phyloP scores from a whole-genome alignment of 179 eudicot genomes.

The Gypsophila paniculata region DNA sequence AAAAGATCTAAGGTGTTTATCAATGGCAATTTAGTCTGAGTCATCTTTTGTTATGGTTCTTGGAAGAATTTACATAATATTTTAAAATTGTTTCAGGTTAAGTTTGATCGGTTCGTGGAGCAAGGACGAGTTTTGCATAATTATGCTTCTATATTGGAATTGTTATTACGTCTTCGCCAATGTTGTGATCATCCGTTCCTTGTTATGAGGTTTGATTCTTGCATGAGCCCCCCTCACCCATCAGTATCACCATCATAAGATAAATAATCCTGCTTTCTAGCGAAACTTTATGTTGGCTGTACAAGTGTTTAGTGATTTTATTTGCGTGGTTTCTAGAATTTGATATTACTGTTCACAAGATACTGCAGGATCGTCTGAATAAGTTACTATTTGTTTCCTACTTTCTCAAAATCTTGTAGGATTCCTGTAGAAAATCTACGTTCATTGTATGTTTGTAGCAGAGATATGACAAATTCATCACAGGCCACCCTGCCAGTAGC shows the following conservation, averaged over 20 bases:
- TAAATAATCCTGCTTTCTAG: too few species aligned
- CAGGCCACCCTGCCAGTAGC: constrained; percentile 4
- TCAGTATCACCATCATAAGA: not conserved
- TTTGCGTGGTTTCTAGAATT: constrained; percentile 1
- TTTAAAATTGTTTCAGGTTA: constrained; percentile 53
- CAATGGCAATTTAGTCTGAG: not conserved
- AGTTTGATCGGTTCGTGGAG: constrained; percentile 92
- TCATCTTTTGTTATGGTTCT: constrained; percentile 3
- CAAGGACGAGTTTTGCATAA: constrained; percentile 96
- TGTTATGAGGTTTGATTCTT: constrained; percentile 72
- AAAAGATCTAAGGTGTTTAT: constrained; percentile 76
- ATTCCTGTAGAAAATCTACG: too few species aligned
- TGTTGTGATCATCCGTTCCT: constrained; percentile 99
- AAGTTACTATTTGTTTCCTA: too few species aligned
- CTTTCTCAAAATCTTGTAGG: too few species aligned
- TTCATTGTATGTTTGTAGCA: too few species aligned
- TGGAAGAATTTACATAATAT: constrained; percentile 18
- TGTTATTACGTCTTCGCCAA: constrained; percentile 88
- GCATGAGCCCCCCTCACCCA: not conserved
- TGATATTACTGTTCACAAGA: too few species aligned
- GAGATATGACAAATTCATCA: too few species aligned
- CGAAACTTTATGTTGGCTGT: not conserved
- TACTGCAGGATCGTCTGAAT: too few species aligned
- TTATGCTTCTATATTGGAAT: constrained; percentile 93
- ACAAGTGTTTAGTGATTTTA: not conserved